Evolutionary conservation across 2,329 filamentous ascomycete genomes (phyloP).

Genomic region (Claviceps cyperi): DNA sequence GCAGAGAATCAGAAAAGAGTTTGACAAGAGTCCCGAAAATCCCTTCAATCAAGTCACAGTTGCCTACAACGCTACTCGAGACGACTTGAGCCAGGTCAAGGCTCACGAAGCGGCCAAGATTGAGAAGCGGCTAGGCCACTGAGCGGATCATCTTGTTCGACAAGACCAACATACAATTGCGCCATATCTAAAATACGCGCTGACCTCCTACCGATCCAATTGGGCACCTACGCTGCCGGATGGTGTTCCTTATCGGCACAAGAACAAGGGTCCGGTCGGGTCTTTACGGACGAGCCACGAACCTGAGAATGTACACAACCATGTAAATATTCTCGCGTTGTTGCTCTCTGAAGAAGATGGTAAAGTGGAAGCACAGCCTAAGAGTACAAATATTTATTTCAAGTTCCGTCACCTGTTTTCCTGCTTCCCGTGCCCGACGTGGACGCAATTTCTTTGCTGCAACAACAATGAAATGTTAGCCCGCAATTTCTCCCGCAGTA

Average conservation of each 20-base stretch:
- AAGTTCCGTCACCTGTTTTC: neutral
- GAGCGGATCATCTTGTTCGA: neutral
- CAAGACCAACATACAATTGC: neutral
- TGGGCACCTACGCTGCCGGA: neutral
- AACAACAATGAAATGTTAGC: neutral
- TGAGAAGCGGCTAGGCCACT: conserved; percentile 49
- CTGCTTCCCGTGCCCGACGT: neutral
- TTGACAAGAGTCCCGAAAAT: conserved; percentile 88
- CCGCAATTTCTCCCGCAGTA: conserved; percentile 5
- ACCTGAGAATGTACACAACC: neutral
- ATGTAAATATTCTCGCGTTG: neutral
- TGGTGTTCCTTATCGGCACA: neutral
- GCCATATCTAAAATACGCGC: neutral
- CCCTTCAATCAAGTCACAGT: conserved; percentile 80
- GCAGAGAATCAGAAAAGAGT: conserved; percentile 77
- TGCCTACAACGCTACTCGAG: conserved; percentile 61
- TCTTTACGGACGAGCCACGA: neutral
- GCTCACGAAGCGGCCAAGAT: conserved; percentile 57
- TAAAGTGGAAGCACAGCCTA: neutral
- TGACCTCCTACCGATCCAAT: neutral
- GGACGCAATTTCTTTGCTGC: neutral
- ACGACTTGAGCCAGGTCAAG: conserved; percentile 56
- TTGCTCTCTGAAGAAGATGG: neutral
- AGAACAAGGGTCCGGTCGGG: neutral
- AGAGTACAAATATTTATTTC: neutral